Evolutionary conservation across 2,329 filamentous ascomycete species (phyloP).

Genomic region (Trichophyton mentagrophytes): DNA sequence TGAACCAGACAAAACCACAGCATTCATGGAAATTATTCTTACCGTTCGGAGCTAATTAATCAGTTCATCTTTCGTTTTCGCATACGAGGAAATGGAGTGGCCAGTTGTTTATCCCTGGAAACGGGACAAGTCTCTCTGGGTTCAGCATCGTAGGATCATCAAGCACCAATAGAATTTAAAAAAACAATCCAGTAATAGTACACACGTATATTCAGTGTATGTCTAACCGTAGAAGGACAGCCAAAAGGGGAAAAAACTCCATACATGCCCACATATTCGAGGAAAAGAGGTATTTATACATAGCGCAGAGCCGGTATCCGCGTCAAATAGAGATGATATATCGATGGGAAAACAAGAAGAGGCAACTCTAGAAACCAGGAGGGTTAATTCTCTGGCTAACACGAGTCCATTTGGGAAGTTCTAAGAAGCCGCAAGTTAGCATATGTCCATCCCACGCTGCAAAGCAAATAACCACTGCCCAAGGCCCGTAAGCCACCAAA

Average conservation of each 20-base stretch:
- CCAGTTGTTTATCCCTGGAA: not conserved
- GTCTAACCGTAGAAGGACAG: not conserved
- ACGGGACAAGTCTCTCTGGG: not conserved
- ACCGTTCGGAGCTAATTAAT: not conserved
- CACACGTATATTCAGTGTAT: not conserved
- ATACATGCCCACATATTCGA: conserved; percentile 2
- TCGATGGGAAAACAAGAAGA: not conserved
- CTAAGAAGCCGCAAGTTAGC: conserved; percentile 32
- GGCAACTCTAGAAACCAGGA: conserved; percentile 61
- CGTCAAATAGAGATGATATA: not conserved
- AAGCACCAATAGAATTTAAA: not conserved
- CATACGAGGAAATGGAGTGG: not conserved
- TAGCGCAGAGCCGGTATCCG: not conserved
- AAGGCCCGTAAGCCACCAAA: not conserved
- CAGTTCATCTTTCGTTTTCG: not conserved
- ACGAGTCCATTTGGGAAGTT: conserved; percentile 85
- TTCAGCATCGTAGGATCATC: not conserved
- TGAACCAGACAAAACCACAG: not conserved
- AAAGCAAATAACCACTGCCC: not conserved
- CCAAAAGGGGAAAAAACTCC: not conserved
- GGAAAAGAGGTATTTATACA: not conserved
- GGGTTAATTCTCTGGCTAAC: conserved; percentile 89
- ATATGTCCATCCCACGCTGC: not conserved
- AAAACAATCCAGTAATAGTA: not conserved
- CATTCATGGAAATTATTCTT: not conserved